Conservation (phyloP, 768 basidiomycete species). For the Harrya chromipes region DNA sequence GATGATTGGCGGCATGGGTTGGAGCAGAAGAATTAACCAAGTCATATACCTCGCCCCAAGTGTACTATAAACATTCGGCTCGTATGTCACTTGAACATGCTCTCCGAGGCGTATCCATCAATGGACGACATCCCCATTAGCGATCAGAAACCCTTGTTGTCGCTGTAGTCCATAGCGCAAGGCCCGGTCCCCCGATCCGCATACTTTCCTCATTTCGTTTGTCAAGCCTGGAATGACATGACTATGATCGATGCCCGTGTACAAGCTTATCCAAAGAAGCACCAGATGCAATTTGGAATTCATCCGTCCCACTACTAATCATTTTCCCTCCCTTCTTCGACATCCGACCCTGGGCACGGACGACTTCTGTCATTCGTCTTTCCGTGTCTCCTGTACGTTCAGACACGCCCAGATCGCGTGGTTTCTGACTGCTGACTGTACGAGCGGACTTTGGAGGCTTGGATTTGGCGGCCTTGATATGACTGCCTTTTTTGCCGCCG, state of each 20-base stretch:
- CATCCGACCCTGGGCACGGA: slow-evolving; percentile 77
- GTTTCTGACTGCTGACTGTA: slow-evolving; percentile 18
- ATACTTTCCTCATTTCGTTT: background rate
- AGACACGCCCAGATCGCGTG: slow-evolving; percentile 34
- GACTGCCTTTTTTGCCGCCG: slow-evolving; percentile 17
- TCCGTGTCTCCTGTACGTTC: slow-evolving; percentile 55
- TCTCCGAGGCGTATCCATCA: no score
- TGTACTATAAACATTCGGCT: no score
- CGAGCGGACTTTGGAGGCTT: slow-evolving; percentile 7
- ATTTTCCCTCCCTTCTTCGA: slow-evolving; percentile 78
- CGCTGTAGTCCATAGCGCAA: no score
- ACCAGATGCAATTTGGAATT: slow-evolving; percentile 76
- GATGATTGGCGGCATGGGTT: background rate
- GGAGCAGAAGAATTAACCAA: background rate
- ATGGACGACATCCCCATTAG: no score
- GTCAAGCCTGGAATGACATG: background rate
- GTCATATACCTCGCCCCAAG: no score
- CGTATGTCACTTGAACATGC: no score
- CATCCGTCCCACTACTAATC: slow-evolving; percentile 60
- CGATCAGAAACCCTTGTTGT: no score
- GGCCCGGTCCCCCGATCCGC: no score
- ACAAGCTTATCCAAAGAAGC: slow-evolving; percentile 61
- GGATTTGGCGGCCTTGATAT: background rate
- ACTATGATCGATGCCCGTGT: slow-evolving; percentile 16
- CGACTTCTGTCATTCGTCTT: slow-evolving; percentile 81